These are phyloP conservation scores for Blastobotrys mokoenaii DNA, from an alignment of 805 yeast species.

Conservation along the genomic window DNA sequence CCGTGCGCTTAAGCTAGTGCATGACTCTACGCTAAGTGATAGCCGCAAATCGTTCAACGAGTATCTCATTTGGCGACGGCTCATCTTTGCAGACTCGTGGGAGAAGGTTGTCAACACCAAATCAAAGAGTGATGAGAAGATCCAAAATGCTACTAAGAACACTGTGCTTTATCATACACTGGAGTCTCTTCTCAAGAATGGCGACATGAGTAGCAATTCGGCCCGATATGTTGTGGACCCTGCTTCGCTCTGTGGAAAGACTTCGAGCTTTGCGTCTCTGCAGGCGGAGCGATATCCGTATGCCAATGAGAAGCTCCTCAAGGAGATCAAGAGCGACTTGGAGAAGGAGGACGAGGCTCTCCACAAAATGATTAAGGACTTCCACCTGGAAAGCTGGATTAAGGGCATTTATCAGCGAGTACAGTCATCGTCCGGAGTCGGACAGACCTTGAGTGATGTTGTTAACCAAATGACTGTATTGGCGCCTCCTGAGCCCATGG, in stretches of 20 bases:
- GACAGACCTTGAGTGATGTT: too few species aligned
- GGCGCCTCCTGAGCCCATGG: conserved; percentile 1
- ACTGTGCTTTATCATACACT: conserved; percentile 42
- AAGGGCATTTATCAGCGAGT: conserved; percentile 20
- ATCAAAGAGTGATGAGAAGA: conserved; percentile 35
- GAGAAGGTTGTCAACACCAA: conserved; percentile 29
- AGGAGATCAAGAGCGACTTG: conserved; percentile 6
- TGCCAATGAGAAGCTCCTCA: conserved; percentile 7
- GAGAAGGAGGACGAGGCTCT: conserved; percentile 2
- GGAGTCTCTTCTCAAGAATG: background rate
- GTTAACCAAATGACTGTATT: too few species aligned
- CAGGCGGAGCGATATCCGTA: conserved; percentile 9
- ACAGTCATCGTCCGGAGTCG: background rate
- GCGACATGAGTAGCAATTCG: background rate
- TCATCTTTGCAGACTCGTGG: conserved; percentile 47
- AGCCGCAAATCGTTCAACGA: conserved; percentile 30
- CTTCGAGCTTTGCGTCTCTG: background rate
- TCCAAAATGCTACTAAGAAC: conserved; percentile 32
- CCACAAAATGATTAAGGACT: conserved; percentile 5
- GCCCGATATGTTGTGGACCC: background rate
- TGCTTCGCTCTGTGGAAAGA: conserved; percentile 4
- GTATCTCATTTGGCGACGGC: conserved; percentile 49
- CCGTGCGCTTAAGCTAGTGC: conserved; percentile 44
- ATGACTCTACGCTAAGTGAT: conserved; percentile 14
- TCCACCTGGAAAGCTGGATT: conserved; percentile 14